Percentiles rank a stretch among this genome's conserved stretches.
Evolutionary conservation across 257 asterid genomes (phyloP).

Genomic region (Solanum chmielewskii): DNA sequence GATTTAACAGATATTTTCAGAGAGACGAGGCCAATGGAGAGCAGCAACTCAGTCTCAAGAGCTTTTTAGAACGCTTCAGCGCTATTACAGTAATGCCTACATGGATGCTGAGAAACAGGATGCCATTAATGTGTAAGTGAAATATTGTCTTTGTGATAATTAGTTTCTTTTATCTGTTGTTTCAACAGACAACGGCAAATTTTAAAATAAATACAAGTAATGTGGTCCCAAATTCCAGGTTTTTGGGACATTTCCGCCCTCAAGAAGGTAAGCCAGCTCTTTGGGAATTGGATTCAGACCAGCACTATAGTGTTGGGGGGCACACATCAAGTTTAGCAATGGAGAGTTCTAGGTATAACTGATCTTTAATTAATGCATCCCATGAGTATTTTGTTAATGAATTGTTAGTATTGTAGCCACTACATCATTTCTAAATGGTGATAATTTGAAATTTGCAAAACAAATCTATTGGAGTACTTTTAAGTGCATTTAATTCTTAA

Average conservation of each 20-base stretch:
- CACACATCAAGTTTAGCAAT: conserved; percentile 44
- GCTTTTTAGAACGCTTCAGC: conserved; percentile 70
- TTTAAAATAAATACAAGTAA: not conserved
- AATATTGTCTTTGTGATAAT: not conserved
- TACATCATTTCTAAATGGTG: not conserved
- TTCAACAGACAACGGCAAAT: not conserved
- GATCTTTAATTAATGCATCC: not conserved
- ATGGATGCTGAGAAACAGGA: conserved; percentile 95
- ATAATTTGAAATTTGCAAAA: not conserved
- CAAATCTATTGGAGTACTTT: not conserved
- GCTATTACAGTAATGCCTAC: conserved; percentile 74
- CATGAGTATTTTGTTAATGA: not conserved
- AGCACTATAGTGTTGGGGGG: conserved; percentile 49
- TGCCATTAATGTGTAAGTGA: conserved; percentile 78
- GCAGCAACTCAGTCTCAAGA: conserved; percentile 91
- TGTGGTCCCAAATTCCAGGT: conserved; percentile 26
- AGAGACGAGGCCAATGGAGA: conserved; percentile 93
- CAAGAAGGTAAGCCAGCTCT: conserved; percentile 76
- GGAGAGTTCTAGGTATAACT: conserved; percentile 45
- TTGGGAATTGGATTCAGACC: conserved; percentile 91
- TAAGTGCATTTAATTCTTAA: not conserved
- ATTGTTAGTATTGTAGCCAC: not conserved
- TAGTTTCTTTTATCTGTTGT: not conserved
- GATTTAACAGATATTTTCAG: conserved; percentile 67
- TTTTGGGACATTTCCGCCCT: conserved; percentile 93